Percentiles rank a stretch among this genome's conserved stretches.
These are phyloP conservation scores for Kuraishia hungarica DNA, from an alignment of 805 yeast species.

Conservation along the genomic window DNA sequence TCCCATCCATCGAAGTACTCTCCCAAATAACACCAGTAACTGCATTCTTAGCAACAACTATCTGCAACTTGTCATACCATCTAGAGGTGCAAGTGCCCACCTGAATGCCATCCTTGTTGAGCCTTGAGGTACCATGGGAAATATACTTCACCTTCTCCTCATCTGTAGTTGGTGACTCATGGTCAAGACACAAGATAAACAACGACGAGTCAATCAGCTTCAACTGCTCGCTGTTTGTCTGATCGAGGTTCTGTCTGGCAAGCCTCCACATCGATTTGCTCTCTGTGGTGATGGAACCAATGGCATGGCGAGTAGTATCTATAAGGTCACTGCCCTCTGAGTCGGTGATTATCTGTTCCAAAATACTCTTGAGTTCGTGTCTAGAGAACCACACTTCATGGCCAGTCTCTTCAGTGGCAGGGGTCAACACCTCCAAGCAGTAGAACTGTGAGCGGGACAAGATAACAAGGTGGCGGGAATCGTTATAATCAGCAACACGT, in stretches of 20 bases:
- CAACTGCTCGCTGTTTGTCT: slow-evolving; percentile 27
- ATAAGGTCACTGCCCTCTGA: slow-evolving; percentile 25
- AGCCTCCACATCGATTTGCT: slow-evolving; percentile 37
- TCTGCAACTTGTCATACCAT: slow-evolving; percentile 51
- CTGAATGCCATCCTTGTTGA: slow-evolving; percentile 39
- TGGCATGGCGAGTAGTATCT: slow-evolving; percentile 33
- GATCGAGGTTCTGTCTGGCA: slow-evolving; percentile 32
- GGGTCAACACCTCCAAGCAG: slow-evolving; percentile 37
- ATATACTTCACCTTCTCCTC: slow-evolving; percentile 40
- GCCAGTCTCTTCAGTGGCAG: slow-evolving; percentile 13
- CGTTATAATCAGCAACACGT: slow-evolving; percentile 19
- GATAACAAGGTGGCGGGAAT: slow-evolving; percentile 41
- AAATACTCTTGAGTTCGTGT: slow-evolving; percentile 35
- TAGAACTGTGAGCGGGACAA: slow-evolving; percentile 44
- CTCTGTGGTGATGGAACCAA: slow-evolving; percentile 51
- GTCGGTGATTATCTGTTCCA: slow-evolving; percentile 33
- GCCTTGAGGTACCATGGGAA: slow-evolving; percentile 41
- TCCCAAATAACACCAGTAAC: slow-evolving; percentile 57
- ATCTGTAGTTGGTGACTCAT: slow-evolving; percentile 35
- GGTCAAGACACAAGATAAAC: slow-evolving; percentile 43
- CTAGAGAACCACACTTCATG: slow-evolving; percentile 45
- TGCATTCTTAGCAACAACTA: slow-evolving; percentile 44
- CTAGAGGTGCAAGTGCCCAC: slow-evolving; percentile 50
- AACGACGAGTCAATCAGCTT: slow-evolving; percentile 38
- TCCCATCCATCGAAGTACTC: slow-evolving; percentile 48